Base-by-base conservation (phyloP, 1,139 yeast species). In the Taphrina populina region DNA sequence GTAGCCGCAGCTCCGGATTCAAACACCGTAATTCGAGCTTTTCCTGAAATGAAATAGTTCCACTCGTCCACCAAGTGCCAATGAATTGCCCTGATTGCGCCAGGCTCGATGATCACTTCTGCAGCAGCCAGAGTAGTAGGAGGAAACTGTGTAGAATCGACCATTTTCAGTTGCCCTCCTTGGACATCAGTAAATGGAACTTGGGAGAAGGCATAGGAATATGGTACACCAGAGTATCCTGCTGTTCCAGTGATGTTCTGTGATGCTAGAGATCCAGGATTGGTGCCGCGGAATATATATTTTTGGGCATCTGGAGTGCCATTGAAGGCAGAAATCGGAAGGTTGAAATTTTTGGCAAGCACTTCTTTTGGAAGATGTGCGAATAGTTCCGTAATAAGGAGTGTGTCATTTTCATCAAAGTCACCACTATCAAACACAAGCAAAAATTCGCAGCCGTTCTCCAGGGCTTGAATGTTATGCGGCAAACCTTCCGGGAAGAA, bases 11-110 rank as follows among this genome's bases (percentile, higher is more conserved):
- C 49, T 8, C 54, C 54, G 3, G 57, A 32, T 10, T 52, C 57
- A 23, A 52, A 52, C 7, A 52, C 46, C 4, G 57, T 52, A 45
- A 52, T 46, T 17, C 57, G 15, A n/a, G 53, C 52, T 11, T 34
- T 24, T 20, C 57, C 54, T 13, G 35, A 27, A 27, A 52, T 45
- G 53, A 52, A 52, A 35, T 52, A 52, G 17, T 47, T 40, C 57
- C 57, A 52, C 35, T 52, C 57, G 32, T 37, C 57, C 30, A 32
- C 37, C 30, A 52, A 52, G 36, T 52, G 57, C 57, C 57, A 52
- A 39, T 52, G 57, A 1, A 52, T 33, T 19, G 33, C 53, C 19
- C 57, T 21, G 7, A 52, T 10, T 13, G 46, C 37, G 32, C 53
- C 45, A 3, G 39, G 44, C 4, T 52, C 37, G 35, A 52, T 52